Conservation (phyloP, 2,329 filamentous ascomycete genomes). For the Aspergillus phoenicis region DNA sequence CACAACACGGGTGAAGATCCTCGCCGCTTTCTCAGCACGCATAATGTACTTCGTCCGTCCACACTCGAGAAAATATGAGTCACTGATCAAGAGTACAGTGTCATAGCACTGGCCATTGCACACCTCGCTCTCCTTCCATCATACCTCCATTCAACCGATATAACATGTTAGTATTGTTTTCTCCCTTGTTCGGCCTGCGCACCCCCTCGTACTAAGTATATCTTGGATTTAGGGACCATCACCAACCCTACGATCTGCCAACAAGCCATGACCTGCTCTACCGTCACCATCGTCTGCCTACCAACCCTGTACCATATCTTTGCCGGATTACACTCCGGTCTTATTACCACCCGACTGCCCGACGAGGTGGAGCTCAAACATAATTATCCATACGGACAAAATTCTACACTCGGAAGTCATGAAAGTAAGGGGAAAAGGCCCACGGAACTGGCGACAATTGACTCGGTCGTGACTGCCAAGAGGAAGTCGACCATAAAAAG, state of each 20-base stretch:
- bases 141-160: conserved; percentile 21
- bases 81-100: conserved; percentile 6
- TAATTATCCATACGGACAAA: conserved; percentile 12
- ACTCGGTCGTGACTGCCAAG: background rate
- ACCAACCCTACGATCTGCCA: conserved; percentile 18
- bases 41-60: conserved; percentile 10
- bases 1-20: conserved; percentile 24
- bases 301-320: conserved; percentile 32
- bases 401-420: conserved; percentile 15
- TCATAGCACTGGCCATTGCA: conserved; percentile 19
- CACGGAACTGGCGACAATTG: background rate
- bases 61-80: background rate
- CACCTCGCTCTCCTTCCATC: conserved; percentile 22
- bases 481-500: conserved; percentile 1
- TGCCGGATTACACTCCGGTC: conserved; percentile 27
- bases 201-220: background rate
- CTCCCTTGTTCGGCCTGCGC: too few species aligned
- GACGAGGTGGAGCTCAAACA: conserved; percentile 19
- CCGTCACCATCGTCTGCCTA: conserved; percentile 28
- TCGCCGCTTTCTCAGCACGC: conserved; percentile 24
- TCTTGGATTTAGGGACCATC: conserved; percentile 17
- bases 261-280: conserved; percentile 29
- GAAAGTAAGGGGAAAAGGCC: conserved; percentile 5
- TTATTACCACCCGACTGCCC: conserved; percentile 23
- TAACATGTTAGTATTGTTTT: conserved; percentile 20